Conservation (phyloP, 768 basidiomycete species). For the Pluteus cervinus region DNA sequence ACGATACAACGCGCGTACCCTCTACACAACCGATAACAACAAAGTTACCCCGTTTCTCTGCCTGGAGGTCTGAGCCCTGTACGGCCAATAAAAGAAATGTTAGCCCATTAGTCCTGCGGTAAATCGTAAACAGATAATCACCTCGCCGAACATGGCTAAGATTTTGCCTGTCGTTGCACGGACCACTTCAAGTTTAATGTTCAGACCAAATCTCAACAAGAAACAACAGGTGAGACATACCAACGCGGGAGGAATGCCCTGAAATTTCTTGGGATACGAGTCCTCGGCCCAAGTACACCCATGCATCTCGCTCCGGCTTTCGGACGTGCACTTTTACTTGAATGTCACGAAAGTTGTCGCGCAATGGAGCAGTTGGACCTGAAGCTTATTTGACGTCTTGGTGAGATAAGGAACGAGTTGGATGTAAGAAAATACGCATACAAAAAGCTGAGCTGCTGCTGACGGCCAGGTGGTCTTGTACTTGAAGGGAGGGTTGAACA, state of each 20-base stretch:
- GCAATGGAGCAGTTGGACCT: slow-evolving; percentile 19
- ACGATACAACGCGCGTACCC: slow-evolving; percentile 67
- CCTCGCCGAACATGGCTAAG: slow-evolving; percentile 67
- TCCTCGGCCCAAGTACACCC: slow-evolving; percentile 78
- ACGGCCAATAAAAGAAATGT: slow-evolving; percentile 2
- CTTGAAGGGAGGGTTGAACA: no score
- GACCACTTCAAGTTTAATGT: slow-evolving; percentile 38
- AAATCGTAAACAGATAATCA: slow-evolving; percentile 20
- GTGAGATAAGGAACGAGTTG: slow-evolving; percentile 6
- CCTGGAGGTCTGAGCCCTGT: slow-evolving; percentile 67
- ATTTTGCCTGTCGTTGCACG: slow-evolving; percentile 64
- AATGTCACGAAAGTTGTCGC: slow-evolving; percentile 67
- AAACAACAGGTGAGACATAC: slow-evolving; percentile 34
- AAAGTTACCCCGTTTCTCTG: slow-evolving; percentile 84
- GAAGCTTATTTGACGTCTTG: no score
- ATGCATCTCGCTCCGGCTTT: slow-evolving; percentile 71
- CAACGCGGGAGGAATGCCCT: slow-evolving; percentile 76
- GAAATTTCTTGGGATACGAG: slow-evolving; percentile 67
- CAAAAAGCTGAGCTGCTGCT: background rate
- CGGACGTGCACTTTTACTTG: slow-evolving; percentile 84
- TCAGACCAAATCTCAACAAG: slow-evolving; percentile 6
- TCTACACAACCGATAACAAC: slow-evolving; percentile 80
- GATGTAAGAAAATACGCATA: background rate
- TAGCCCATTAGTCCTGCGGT: slow-evolving; percentile 1
- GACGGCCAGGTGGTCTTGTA: no score